Conservation (phyloP, 495 filamentous ascomycete genomes). For the Penicillium chermesinum region DNA sequence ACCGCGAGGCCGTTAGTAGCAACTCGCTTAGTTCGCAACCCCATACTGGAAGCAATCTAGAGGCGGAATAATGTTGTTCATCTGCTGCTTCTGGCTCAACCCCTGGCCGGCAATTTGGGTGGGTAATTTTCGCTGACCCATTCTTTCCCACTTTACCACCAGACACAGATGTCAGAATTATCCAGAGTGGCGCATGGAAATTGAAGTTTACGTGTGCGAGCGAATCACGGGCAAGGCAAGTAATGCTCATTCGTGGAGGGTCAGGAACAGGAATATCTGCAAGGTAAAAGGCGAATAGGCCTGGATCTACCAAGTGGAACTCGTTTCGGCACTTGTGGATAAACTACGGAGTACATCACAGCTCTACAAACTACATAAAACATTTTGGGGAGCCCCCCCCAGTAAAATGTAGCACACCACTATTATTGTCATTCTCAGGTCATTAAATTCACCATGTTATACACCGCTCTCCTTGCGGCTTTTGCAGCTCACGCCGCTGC, state of each 20-base stretch:
- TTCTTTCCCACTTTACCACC: no score
- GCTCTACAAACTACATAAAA: not conserved
- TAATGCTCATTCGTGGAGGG: no score
- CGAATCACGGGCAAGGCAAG: no score
- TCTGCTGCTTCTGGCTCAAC: no score
- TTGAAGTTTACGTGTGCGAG: no score
- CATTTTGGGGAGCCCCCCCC: not conserved
- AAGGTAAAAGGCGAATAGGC: no score
- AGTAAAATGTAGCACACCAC: not conserved
- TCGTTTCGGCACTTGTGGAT: not conserved
- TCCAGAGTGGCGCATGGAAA: no score
- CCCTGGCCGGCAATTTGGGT: no score
- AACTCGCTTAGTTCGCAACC: not conserved
- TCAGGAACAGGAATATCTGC: no score
- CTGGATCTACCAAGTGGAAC: not conserved
- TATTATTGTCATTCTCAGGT: not conserved
- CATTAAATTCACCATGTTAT: conserved; percentile 18
- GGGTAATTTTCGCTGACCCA: no score
- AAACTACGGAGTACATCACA: not conserved
- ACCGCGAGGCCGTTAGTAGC: not conserved
- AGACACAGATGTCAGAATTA: no score
- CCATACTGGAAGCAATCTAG: not conserved
- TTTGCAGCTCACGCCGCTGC: conserved; percentile 25
- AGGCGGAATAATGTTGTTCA: no score
- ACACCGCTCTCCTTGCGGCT: conserved; percentile 14